Evolutionary conservation across 176 grass and related monocot species (phyloP).

Genomic region (Zoysia pacifica): DNA sequence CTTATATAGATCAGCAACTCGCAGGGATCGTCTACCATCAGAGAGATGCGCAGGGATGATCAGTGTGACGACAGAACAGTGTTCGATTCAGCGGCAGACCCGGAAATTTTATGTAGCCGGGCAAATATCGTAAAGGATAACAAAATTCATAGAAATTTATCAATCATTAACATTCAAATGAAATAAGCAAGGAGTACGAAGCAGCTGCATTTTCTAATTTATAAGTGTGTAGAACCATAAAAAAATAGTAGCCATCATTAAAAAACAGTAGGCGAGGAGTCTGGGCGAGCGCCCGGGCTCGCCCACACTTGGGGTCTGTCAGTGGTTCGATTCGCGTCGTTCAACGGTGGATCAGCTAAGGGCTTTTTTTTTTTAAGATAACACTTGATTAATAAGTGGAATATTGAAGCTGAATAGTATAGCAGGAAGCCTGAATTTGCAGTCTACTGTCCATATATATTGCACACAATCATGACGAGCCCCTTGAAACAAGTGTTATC

Average conservation of each 20-base stretch:
- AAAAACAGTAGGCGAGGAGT: too few species aligned
- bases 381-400: background rate
- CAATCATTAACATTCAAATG: too few species aligned
- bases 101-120: too few species aligned
- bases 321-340: background rate
- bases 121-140: too few species aligned
- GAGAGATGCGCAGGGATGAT: background rate
- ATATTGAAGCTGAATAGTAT: too few species aligned
- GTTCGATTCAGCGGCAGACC: background rate
- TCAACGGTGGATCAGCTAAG: background rate
- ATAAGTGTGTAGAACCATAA: too few species aligned
- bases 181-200: too few species aligned
- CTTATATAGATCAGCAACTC: background rate
- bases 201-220: too few species aligned
- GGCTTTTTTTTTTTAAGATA: background rate
- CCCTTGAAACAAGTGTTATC: background rate
- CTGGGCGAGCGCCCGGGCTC: too few species aligned
- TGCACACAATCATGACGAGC: background rate
- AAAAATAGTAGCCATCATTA: too few species aligned
- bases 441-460: background rate
- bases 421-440: background rate
- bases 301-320: too few species aligned
- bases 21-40: background rate
- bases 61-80: slow-evolving; percentile 10
- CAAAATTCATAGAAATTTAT: too few species aligned